These are phyloP conservation scores for Mycena amicta DNA, from an alignment of 768 basidiomycete genomes.

Conservation along the genomic window DNA sequence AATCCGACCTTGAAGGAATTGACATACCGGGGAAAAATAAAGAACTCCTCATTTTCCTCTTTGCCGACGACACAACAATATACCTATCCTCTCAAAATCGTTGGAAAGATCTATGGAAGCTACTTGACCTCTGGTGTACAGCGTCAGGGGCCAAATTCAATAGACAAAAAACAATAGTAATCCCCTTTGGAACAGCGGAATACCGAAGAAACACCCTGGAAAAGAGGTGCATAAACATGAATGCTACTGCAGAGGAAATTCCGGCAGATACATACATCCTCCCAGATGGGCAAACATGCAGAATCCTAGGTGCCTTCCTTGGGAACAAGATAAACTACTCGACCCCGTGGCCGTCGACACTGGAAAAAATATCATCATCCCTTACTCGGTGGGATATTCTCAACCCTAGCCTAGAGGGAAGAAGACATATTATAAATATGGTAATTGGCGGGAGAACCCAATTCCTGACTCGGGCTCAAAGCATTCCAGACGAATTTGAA, in stretches of 20 bases:
- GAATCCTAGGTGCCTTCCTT: not conserved
- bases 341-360: not conserved
- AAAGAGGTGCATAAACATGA: not conserved
- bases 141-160: constrained; percentile 25
- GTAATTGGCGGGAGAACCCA: constrained; percentile 27
- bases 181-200: constrained; percentile 6
- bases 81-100: constrained; percentile 19
- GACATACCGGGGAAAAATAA: constrained; percentile 11
- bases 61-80: constrained; percentile 30
- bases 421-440: constrained; percentile 23
- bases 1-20: constrained; percentile 22
- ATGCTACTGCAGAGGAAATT: no score
- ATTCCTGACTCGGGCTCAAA: constrained; percentile 27
- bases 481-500: constrained; percentile 26
- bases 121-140: constrained; percentile 16
- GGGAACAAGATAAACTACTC: not conserved
- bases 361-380: not conserved
- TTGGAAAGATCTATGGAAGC: not conserved
- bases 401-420: constrained; percentile 17
- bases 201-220: not conserved
- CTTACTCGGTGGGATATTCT: constrained; percentile 1
- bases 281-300: not conserved
- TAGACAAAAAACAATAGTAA: constrained; percentile 22
- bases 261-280: not conserved
- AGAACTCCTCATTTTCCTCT: constrained; percentile 22